Conservation (phyloP, 2,329 filamentous ascomycete species). For the Aspergillus amoenus region DNA sequence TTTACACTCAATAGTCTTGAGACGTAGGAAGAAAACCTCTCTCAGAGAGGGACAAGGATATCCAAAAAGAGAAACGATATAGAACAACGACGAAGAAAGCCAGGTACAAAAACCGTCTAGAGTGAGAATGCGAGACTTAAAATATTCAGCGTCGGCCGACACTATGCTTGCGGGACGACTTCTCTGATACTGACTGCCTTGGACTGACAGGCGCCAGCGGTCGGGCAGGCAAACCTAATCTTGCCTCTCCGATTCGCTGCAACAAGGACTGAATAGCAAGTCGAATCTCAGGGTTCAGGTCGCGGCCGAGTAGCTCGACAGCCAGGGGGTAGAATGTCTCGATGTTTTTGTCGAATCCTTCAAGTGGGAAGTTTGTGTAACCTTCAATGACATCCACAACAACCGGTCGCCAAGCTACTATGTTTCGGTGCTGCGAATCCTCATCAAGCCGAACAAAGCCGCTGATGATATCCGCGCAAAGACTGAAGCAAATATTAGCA, state of each 20-base stretch:
- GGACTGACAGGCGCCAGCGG: slow-evolving; percentile 31
- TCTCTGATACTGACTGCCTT: slow-evolving; percentile 36
- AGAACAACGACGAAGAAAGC: not conserved
- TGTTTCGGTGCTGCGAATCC: slow-evolving; percentile 95
- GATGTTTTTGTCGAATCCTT: slow-evolving; percentile 78
- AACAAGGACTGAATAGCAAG: slow-evolving; percentile 74
- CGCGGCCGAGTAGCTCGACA: slow-evolving; percentile 78
- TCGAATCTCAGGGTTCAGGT: slow-evolving; percentile 77
- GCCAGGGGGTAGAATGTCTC: slow-evolving; percentile 81
- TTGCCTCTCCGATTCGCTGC: slow-evolving; percentile 77
- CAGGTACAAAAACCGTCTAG: slow-evolving; percentile 3
- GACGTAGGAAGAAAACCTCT: slow-evolving; percentile 14
- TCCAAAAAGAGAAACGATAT: slow-evolving; percentile 23
- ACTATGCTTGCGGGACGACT: slow-evolving; percentile 31
- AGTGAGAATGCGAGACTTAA: slow-evolving; percentile 4
- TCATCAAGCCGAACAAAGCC: slow-evolving; percentile 86
- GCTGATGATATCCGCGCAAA: slow-evolving; percentile 91
- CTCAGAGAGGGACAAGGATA: slow-evolving; percentile 28
- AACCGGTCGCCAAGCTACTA: slow-evolving; percentile 93
- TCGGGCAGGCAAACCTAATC: slow-evolving; percentile 48
- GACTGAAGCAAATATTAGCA: slow-evolving; percentile 39
- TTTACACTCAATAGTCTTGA: slow-evolving; percentile 23
- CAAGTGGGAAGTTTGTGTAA: slow-evolving; percentile 77
- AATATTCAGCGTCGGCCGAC: slow-evolving; percentile 19
- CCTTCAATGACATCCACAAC: slow-evolving; percentile 96